phyloP scores from a whole-genome alignment of 306 rosid genomes.

The Cotoneaster glaucophyllus region DNA sequence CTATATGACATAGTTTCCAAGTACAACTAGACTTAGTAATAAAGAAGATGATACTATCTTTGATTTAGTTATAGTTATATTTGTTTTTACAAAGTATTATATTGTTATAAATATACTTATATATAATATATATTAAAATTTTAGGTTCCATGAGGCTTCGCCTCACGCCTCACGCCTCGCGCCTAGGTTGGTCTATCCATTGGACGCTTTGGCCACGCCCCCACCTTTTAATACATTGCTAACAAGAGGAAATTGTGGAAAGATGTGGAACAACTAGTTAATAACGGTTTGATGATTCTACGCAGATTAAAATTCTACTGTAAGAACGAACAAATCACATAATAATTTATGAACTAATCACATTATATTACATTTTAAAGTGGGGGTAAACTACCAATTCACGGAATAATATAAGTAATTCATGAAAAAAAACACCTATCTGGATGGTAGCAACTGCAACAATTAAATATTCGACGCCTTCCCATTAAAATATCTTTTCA shows the following conservation, averaged over 20 bases:
- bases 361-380: neutral
- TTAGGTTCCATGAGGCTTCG: too few relatives aligned
- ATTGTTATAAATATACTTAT: too few relatives aligned
- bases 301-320: neutral
- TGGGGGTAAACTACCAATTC: neutral
- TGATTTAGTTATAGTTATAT: too few relatives aligned
- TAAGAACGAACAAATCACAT: neutral
- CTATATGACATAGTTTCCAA: too few relatives aligned
- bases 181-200: too few relatives aligned
- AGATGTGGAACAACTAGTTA: neutral
- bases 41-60: too few relatives aligned
- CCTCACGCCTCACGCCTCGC: too few relatives aligned
- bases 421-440: neutral
- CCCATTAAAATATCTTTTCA: conserved; percentile 20
- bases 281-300: neutral
- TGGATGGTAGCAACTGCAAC: conserved; percentile 12
- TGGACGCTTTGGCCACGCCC: too few relatives aligned
- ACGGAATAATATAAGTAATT: neutral
- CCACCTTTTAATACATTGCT: too few relatives aligned
- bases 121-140: too few relatives aligned
- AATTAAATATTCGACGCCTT: conserved; percentile 24
- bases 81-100: too few relatives aligned
- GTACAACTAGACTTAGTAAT: too few relatives aligned
- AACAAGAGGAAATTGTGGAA: neutral
- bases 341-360: neutral